Base-by-base conservation (phyloP, 345 rosid species). In the Pugionium dolabratum region DNA sequence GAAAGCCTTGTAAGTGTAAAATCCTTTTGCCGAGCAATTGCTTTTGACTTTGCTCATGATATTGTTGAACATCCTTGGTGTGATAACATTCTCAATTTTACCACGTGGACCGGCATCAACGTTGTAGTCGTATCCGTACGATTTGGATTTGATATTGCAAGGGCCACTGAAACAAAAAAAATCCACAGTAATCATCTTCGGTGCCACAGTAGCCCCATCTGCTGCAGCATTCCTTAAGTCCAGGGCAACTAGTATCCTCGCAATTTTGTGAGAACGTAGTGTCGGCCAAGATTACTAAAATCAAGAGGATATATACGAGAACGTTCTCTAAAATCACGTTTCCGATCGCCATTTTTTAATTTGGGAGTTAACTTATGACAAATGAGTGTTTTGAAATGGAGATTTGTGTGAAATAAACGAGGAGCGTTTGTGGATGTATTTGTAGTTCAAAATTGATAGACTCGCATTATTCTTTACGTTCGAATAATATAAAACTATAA, bases 21-120 rank as follows among this genome's bases (percentile, higher is more conserved):
- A 83, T 25, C 69, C 78, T 73, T 69, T 81, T 26, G 84, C 85
- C 0, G 62, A 69, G 51, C 88, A 84, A 26, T 51, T 59, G 4
- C 66, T 55, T 8, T 36, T 69, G 4, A 80, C 80, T 31, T 75
- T 76, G 32, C 73, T 69, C 48, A 63, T 70, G 8, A 83, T 85
- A n/a, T 73, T 79, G 6, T 79, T 43, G 33, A 81, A 85, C 62
- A 85, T 76, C 1, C 11, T 41, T 1, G 67, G 3, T 10, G 87
- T 79, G 2, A 85, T 79, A 7, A 78, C 36, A n/a, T 35, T 77
- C 37, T 81, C 78, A 26, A 83, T 81, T 0, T 76, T 50, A 50
- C 44, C 69, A 33, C 64, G 45, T 26, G 62, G 65, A 35, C 70
- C 63, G 4, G 67, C 44, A 28, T 64, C 74, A 4, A 76, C 66